These are phyloP conservation scores for Sugiyamaella castrensis DNA, from an alignment of 1,139 yeast species.

Conservation along the genomic window DNA sequence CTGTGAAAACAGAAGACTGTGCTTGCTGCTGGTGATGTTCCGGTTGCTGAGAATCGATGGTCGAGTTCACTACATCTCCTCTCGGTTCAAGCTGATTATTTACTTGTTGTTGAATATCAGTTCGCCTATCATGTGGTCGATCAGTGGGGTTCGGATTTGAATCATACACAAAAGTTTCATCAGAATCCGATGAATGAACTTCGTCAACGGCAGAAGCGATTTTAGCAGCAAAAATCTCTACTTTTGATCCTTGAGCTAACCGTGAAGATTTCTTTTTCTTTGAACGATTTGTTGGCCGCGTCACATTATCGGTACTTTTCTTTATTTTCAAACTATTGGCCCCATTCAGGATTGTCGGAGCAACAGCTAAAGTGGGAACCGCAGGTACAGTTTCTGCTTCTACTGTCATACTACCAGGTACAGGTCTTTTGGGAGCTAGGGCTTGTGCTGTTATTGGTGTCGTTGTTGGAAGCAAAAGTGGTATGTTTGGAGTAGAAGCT, in stretches of 20 bases:
- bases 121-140: constrained; percentile 20
- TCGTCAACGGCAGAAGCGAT: constrained; percentile 93
- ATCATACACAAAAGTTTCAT: constrained; percentile 92
- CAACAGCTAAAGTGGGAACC: constrained; percentile 37
- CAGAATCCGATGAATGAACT: constrained; percentile 79
- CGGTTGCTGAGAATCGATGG: constrained; percentile 7
- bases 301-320: constrained; percentile 36
- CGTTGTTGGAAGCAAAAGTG: constrained; percentile 1
- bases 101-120: too few relatives aligned
- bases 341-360: constrained; percentile 23
- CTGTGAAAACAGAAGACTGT: constrained; percentile 23
- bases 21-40: constrained; percentile 20
- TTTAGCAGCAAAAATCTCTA: constrained; percentile 92
- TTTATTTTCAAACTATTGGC: constrained; percentile 28
- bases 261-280: constrained; percentile 29
- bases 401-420: constrained; percentile 37
- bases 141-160: constrained; percentile 38
- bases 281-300: constrained; percentile 18
- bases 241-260: constrained; percentile 49
- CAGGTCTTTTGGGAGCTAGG: constrained; percentile 4
- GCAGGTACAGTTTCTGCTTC: constrained; percentile 45
- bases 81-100: constrained; percentile 25
- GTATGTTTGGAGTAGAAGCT: constrained; percentile 11
- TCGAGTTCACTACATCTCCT: constrained; percentile 30
- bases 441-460: neutral